phyloP scores from a whole-genome alignment of 768 basidiomycete species.

The Leccinum broughii region DNA sequence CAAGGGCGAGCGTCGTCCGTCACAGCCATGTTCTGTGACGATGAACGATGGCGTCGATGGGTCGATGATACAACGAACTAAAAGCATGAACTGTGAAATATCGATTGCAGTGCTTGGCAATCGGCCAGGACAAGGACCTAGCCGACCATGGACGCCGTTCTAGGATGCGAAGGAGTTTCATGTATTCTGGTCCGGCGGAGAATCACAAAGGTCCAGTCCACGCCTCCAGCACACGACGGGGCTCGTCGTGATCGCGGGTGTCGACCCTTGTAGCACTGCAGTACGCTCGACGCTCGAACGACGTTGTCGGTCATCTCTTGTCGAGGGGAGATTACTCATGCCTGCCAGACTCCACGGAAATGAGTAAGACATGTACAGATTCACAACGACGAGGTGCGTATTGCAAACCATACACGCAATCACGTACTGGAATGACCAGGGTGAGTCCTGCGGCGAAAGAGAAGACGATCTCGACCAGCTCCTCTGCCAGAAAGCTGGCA shows the following conservation, averaged over 20 bases:
- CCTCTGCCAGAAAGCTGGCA: constrained; percentile 14
- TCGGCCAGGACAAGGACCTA: too few species aligned
- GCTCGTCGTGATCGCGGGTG: not conserved
- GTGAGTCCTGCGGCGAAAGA: constrained; percentile 3
- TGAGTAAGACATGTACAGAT: not conserved
- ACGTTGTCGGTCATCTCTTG: not conserved
- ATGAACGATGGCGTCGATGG: too few species aligned
- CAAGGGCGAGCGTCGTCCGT: too few species aligned
- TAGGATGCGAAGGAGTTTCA: not conserved
- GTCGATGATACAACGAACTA: too few species aligned
- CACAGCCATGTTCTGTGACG: too few species aligned
- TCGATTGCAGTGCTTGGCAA: too few species aligned
- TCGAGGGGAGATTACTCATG: not conserved
- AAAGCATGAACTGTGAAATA: too few species aligned
- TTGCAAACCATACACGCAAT: not conserved
- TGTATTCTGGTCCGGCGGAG: not conserved
- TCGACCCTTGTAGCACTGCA: not conserved
- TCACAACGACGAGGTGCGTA: not conserved
- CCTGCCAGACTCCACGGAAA: not conserved
- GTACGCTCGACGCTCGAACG: too few species aligned
- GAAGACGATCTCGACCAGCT: constrained; percentile 14
- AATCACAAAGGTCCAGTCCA: not conserved
- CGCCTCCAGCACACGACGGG: not conserved
- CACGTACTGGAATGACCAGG: not conserved
- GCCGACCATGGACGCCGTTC: too few species aligned